Evolutionary conservation across 23 red algal species (phyloP).

Genomic region (Rhodosorus marinus): DNA sequence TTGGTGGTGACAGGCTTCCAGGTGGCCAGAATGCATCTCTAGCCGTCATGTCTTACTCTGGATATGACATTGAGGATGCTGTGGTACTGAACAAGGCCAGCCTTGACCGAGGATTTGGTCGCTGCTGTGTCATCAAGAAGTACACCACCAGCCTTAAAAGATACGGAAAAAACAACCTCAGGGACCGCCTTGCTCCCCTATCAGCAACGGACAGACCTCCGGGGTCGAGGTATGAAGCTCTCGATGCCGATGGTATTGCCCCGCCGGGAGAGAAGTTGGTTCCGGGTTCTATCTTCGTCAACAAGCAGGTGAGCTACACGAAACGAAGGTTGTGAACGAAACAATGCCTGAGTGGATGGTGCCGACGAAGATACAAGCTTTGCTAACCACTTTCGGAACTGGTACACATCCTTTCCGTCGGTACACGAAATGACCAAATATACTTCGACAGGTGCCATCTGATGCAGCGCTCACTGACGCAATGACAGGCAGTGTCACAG

Average conservation of each 20-base stretch:
- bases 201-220: constrained; percentile 4
- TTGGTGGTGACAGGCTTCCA: constrained; percentile 61
- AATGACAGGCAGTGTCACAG: too few relatives aligned
- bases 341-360: too few relatives aligned
- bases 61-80: constrained; percentile 99
- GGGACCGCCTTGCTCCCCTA: constrained; percentile 21
- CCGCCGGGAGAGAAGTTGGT: constrained; percentile 29
- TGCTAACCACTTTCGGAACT: too few relatives aligned
- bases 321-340: too few relatives aligned
- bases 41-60: constrained; percentile 77
- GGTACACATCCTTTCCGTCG: too few relatives aligned
- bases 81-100: constrained; percentile 75
- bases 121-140: constrained; percentile 80
- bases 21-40: constrained; percentile 88
- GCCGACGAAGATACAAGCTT: too few relatives aligned
- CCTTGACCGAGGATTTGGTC: constrained; percentile 83
- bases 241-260: constrained; percentile 60
- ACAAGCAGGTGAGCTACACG: constrained; percentile 72
- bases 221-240: not conserved
- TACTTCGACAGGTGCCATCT: too few relatives aligned
- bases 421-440: too few relatives aligned
- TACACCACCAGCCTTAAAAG: constrained; percentile 17
- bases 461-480: too few relatives aligned
- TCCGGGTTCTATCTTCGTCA: constrained; percentile 44
- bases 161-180: constrained; percentile 50